Evolutionary conservation across 2,329 filamentous ascomycete genomes (phyloP).

Genomic region (Colletotrichum costaricense): DNA sequence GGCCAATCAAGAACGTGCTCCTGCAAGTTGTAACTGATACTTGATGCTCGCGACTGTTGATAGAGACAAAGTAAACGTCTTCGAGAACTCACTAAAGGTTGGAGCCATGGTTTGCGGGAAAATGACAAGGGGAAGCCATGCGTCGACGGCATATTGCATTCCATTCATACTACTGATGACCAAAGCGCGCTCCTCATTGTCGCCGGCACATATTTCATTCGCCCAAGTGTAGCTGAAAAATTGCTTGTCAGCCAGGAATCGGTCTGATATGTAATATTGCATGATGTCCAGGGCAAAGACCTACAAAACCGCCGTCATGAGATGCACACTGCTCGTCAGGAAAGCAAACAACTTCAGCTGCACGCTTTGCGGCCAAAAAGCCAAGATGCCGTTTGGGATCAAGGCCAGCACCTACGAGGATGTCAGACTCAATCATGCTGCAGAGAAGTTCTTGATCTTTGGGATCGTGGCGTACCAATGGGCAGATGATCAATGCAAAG

Average conservation of each 20-base stretch:
- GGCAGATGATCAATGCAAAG: conserved; percentile 7
- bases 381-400: conserved; percentile 23
- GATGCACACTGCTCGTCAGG: conserved; percentile 21
- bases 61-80: too few relatives aligned
- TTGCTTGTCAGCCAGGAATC: background rate
- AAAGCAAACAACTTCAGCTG: conserved; percentile 17
- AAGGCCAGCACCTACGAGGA: background rate
- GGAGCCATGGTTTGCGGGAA: conserved; percentile 20
- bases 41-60: background rate
- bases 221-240: conserved; percentile 20
- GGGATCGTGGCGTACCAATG: background rate
- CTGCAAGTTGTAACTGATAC: background rate
- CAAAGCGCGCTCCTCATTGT: conserved; percentile 45
- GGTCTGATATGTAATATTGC: background rate
- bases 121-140: conserved; percentile 26
- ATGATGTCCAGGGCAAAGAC: background rate
- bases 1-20: background rate
- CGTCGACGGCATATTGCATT: conserved; percentile 25
- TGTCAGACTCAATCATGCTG: background rate
- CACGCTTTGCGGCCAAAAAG: conserved; percentile 12
- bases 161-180: conserved; percentile 45
- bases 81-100: conserved; percentile 9
- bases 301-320: conserved; percentile 28
- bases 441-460: too few relatives aligned
- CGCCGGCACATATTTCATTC: conserved; percentile 21